Evolutionary conservation across 495 filamentous ascomycete species (phyloP), one percentile per base, ranked within the genome.

Genomic region (Penicillium psychrofluorescens): DNA sequence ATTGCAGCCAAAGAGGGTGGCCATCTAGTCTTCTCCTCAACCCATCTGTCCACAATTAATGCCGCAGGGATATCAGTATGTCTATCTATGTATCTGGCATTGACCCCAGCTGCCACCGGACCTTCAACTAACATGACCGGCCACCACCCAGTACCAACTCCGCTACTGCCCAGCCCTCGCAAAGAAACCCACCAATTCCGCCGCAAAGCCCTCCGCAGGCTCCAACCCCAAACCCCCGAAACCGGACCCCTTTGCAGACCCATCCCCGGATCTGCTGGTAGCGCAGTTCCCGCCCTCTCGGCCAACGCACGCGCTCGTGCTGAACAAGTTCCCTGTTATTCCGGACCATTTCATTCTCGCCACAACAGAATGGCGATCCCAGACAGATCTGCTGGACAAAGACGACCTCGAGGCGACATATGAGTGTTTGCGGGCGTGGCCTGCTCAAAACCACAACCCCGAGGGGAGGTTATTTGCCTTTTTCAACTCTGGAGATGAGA

Each of bases 281-380:
- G 66, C 77, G 33, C 64, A 76, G 11, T 59, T 84, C 8, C 71
- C 77, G 0, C 61, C 64, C 0, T 51, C 54, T n/a, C 58, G 63
- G 22, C 74, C 76, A 9, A 66, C 68, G 7, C 85, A 91, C 61
- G 62, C 73, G 45, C 70, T 91, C 32, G 77, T 91, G 22, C 66
- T 94, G 38, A 91, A 91, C 66, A 91, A 90, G 58, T 94, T 79
- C 55, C 84, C 88, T 12, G 74, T 94, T 13, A 86, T 90, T 29
- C 76, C 77, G 0, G 75, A 86, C 39, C 88, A 94, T 60, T 88
- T 86, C 64, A 88, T 94, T 46, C 72, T 94, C 39, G 76, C 81
- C 1, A 94, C 88, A 1, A 78, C 57, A 38, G 62, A 59, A 14
- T 81, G 84, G 69, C 78, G 82, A 49, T 58, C 66, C 3, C 88